Conservation (phyloP, 139 green algal genomes). For the Nannochloris sp. region DNA sequence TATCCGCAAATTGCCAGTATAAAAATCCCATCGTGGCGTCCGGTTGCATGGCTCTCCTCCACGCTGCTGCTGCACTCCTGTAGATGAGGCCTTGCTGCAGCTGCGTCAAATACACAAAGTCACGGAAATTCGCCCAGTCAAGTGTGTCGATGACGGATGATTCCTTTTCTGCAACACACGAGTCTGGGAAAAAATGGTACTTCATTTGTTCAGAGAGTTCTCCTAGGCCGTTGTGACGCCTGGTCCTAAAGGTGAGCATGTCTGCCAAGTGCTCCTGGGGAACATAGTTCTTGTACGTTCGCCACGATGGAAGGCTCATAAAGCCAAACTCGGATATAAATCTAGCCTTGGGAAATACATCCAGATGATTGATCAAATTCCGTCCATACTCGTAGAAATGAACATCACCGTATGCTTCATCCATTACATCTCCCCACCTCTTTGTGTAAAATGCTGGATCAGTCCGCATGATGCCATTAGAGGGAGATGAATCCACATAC, state of each 20-base stretch:
- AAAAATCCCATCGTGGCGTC: slow-evolving; percentile 64
- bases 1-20: slow-evolving; percentile 77
- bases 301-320: slow-evolving; percentile 47
- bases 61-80: slow-evolving; percentile 41
- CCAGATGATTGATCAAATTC: slow-evolving; percentile 32
- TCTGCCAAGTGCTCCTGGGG: slow-evolving; percentile 23
- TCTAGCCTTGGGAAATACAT: slow-evolving; percentile 38
- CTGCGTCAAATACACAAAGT: slow-evolving; percentile 49
- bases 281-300: slow-evolving; percentile 21
- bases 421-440: slow-evolving; percentile 34
- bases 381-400: slow-evolving; percentile 68
- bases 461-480: slow-evolving; percentile 27
- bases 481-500: slow-evolving; percentile 65
- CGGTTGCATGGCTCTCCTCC: slow-evolving; percentile 42
- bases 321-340: slow-evolving; percentile 61
- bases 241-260: slow-evolving; percentile 49
- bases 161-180: not conserved
- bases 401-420: slow-evolving; percentile 47
- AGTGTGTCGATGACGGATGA: not conserved
- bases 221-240: slow-evolving; percentile 48
- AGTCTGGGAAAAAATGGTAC: slow-evolving; percentile 20
- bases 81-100: slow-evolving; percentile 64
- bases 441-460: slow-evolving; percentile 26
- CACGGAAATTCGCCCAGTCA: not conserved
- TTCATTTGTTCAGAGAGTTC: slow-evolving; percentile 50